Percentiles rank a stretch among this genome's conserved stretches.
phyloP scores from a whole-genome alignment of 176 grass and related monocot species.

The Carex scoparia region DNA sequence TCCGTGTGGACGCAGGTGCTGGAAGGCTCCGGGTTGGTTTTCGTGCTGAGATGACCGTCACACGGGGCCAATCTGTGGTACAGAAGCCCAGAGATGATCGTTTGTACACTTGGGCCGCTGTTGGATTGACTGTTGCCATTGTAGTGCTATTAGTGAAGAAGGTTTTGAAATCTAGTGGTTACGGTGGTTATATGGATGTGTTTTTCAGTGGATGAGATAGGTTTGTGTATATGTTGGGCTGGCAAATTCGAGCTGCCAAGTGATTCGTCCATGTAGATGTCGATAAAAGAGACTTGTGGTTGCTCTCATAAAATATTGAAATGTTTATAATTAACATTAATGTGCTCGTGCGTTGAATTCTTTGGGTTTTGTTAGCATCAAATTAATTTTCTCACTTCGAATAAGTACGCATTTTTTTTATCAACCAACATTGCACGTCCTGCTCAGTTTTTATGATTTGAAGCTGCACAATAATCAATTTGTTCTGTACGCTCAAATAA shows the following conservation, averaged over 20 bases:
- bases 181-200: constrained; percentile 65
- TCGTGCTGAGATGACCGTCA: constrained; percentile 30
- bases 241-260: not conserved
- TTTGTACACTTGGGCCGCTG: constrained; percentile 63
- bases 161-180: constrained; percentile 59
- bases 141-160: constrained; percentile 87
- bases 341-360: too few species aligned
- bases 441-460: too few species aligned
- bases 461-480: too few species aligned
- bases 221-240: constrained; percentile 18
- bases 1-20: constrained; percentile 18
- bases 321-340: not conserved
- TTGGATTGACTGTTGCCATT: constrained; percentile 79
- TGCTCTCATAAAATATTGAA: not conserved
- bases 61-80: constrained; percentile 20
- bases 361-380: too few species aligned
- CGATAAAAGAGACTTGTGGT: not conserved
- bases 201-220: constrained; percentile 17
- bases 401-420: too few species aligned
- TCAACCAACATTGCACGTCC: too few species aligned
- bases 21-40: constrained; percentile 27
- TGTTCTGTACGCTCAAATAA: not conserved
- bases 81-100: constrained; percentile 76
- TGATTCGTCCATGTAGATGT: not conserved
- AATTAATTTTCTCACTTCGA: too few species aligned